These are phyloP conservation scores for Fusarium nurragi DNA, from an alignment of 2,329 filamentous ascomycete genomes.

Conservation along the genomic window DNA sequence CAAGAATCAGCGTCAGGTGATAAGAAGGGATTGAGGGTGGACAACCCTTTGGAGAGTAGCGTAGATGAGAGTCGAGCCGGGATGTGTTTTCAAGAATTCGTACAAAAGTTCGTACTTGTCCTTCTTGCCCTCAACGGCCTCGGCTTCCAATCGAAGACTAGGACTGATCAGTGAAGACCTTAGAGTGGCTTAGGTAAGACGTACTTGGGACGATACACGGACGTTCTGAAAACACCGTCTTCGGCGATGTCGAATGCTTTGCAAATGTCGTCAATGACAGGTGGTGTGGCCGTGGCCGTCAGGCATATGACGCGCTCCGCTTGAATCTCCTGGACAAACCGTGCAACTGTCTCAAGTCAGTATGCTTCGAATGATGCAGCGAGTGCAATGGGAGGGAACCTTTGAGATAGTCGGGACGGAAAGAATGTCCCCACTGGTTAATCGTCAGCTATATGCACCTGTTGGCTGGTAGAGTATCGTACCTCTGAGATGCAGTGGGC, in stretches of 20 bases:
- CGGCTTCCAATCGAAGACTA: constrained; percentile 62
- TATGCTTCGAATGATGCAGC: background rate
- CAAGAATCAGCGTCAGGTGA: constrained; percentile 3
- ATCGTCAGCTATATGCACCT: background rate
- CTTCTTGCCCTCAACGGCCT: constrained; percentile 52
- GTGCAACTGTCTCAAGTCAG: constrained; percentile 52
- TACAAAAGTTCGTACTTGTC: constrained; percentile 58
- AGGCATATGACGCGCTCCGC: constrained; percentile 69
- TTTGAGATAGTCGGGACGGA: constrained; percentile 62
- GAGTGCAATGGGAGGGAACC: constrained; percentile 43
- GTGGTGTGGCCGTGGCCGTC: constrained; percentile 67
- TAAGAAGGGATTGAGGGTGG: too few relatives aligned
- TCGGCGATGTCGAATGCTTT: constrained; percentile 59
- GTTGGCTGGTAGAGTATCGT: background rate
- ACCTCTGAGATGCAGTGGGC: constrained; percentile 65
- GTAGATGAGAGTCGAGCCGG: constrained; percentile 68
- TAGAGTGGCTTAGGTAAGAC: fast-evolving
- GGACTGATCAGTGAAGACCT: background rate
- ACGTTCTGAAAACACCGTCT: constrained; percentile 64
- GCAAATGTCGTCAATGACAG: constrained; percentile 65
- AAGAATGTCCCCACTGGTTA: constrained; percentile 58
- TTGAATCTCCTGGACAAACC: constrained; percentile 64
- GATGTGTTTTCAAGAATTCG: constrained; percentile 59
- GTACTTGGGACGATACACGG: constrained; percentile 66
- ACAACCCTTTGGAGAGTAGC: constrained; percentile 63